Percentiles rank a stretch among this genome's conserved stretches.
Conservation (phyloP, 306 rosid species). For the Gynostemma pentaphyllum region DNA sequence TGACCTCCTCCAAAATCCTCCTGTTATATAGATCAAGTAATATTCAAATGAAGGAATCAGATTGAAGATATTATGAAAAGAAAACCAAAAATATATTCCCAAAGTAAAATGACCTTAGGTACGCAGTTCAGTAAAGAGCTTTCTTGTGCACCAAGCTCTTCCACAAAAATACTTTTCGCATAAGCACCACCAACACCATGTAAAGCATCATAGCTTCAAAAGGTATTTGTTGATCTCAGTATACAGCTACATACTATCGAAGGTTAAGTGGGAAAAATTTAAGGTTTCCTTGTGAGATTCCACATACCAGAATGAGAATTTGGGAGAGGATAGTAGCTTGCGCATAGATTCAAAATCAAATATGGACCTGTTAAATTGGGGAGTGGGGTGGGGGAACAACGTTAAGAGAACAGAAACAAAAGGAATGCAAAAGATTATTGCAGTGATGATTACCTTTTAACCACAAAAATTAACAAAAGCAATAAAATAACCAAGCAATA, state of each 20-base stretch:
- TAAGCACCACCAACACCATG: conserved; percentile 98
- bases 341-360: conserved; percentile 71
- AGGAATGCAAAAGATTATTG: neutral
- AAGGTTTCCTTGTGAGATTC: conserved; percentile 12
- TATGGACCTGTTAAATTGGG: conserved; percentile 62
- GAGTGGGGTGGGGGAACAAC: neutral
- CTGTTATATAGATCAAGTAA: conserved; percentile 25
- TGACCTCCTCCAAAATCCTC: conserved; percentile 99
- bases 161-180: conserved; percentile 86
- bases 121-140: conserved; percentile 78
- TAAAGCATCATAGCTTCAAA: conserved; percentile 64
- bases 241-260: neutral
- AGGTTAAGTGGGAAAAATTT: neutral
- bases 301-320: conserved; percentile 83
- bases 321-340: conserved; percentile 68
- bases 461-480: neutral
- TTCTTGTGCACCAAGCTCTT: conserved; percentile 97
- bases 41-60: neutral
- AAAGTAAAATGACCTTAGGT: conserved; percentile 53
- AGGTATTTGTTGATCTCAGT: neutral
- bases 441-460: neutral
- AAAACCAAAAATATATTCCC: neutral
- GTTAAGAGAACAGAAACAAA: neutral
- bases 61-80: neutral
- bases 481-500: no score